Evolutionary conservation across 129 eudicot genomes (phyloP), one percentile per base, ranked within the genome.

Genomic region (Heracleum sosnowskyi): DNA sequence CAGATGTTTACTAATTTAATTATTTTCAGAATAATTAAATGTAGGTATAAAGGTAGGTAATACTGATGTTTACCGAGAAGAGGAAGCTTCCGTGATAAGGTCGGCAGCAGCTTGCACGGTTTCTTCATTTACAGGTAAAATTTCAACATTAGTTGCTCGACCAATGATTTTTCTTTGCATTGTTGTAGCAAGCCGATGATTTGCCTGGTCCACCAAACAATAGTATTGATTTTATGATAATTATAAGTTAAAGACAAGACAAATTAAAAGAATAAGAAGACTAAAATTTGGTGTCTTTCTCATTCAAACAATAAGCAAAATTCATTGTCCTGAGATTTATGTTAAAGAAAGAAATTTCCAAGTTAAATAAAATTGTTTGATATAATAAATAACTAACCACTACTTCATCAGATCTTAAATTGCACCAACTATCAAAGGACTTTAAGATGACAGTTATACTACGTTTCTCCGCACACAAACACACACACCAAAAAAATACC

Each of bases 71-170:
- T 84, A 93, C 98, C 78, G 88, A 49, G 86, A 87, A 90, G 64
- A 93, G 80, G 45, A 88, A 93, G 75, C 83, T 80, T 89, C 98
- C 41, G 94, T 94, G 24, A 93, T 76, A 81, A 93, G 89, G 79
- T 93, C 98, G 29, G 94, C 94, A 78, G 98, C 98, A 82, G 91
- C 94, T 84, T 93, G 98, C 40, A 90, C 94, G 72, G 98, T 90
- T 44, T 89, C 98, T 83, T 93, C 96, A 45, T 93, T 79, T 47
- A 93, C 74, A 51, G 98, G 96, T 13, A 91, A 92, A 81, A 93
- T 93, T 28, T 86, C 91, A 36, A 87, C 94, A 80, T 93, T 85
- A 31, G 85, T 90, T 83, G 93, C 91, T 82, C 75, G 91, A 44
- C 94, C 91, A 80, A 90, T 87, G 39, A 89, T 86, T 16, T 88